Base-by-base conservation (phyloP, 768 basidiomycete species). In the Cyclocybe cylindracea region DNA sequence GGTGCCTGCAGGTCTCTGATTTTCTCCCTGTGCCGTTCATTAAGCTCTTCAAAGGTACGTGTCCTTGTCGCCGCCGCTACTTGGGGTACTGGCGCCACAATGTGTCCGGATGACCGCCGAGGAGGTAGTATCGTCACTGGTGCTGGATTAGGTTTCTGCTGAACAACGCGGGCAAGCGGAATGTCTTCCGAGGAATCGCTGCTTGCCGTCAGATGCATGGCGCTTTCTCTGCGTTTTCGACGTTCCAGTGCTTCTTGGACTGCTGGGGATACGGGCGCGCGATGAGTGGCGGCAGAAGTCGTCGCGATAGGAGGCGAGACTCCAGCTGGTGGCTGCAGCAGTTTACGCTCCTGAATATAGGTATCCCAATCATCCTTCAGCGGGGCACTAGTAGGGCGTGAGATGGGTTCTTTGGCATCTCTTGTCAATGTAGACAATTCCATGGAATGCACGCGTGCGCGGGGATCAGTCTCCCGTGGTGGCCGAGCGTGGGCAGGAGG, bases 31-130 rank as follows among this genome's bases (percentile, higher is more conserved):
- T 60, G 96, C n/a, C 93, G 78, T 58, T 92, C 90, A 42, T n/a
- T 85, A 32, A 96, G 76, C 65, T 96, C 92, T 67, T 95, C 94
- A 64, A 89, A 91, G 2, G 93, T 92, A 51, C 84, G 81, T 24
- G 86, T 80, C 84, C 36, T 73, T 68, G n/a, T 2, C 57, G n/a
- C 51, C 19, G 76, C 71, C 2, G n/a, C 74, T 18, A 72, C 72
- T 57, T 82, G 81, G 9, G 85, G 83, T 61, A 59, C 73, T 33
- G n/a, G 80, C 60, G 71, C 73, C 58, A 66, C 56, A 37, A 78
- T 69, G 10, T 65, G 61, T 51, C 66, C 58, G 44, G 70, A 64
- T 4, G 66, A 46, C 55, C 75, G 82, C n/a, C 73, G 68, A 19
- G 78, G 78, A 35, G 79, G 79, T 29, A 80, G 66, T 40, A 80